Evolutionary conservation across 768 basidiomycete species (phyloP).

Genomic region (Leccinum variicolor): DNA sequence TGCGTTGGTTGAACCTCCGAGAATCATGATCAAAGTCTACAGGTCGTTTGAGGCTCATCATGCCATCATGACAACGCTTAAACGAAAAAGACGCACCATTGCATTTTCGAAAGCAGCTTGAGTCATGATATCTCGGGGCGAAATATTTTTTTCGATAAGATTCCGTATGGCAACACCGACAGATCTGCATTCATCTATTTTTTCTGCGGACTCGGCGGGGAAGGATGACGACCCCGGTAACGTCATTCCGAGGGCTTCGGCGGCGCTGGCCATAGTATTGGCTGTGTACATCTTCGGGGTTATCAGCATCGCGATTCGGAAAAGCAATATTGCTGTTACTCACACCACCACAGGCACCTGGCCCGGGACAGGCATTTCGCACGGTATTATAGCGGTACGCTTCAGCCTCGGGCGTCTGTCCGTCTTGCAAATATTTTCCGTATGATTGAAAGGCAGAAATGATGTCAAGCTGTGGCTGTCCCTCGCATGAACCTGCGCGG

Average conservation of each 20-base stretch:
- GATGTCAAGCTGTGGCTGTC: conserved; percentile 85
- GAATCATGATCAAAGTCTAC: conserved; percentile 92
- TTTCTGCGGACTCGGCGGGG: conserved; percentile 91
- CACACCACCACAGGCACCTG: conserved; percentile 97
- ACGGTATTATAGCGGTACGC: conserved; percentile 80
- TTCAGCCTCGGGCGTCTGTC: conserved; percentile 81
- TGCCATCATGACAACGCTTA: conserved; percentile 4
- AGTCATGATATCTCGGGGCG: conserved; percentile 96
- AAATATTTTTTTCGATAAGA: conserved; percentile 86
- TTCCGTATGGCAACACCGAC: conserved; percentile 83
- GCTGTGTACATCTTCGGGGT: conserved; percentile 86
- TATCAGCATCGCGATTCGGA: conserved; percentile 4
- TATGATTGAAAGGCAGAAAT: conserved; percentile 98
- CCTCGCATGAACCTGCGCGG: conserved; percentile 87
- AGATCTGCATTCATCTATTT: conserved; percentile 76
- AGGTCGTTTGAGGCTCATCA: conserved; percentile 3
- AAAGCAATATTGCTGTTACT: conserved; percentile 31
- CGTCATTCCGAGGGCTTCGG: conserved; percentile 95
- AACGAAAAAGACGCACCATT: conserved; percentile 54
- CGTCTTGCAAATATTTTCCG: conserved; percentile 91
- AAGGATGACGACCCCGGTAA: conserved; percentile 96
- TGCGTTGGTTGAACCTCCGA: conserved; percentile 97
- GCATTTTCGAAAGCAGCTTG: conserved; percentile 96
- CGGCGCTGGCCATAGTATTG: conserved; percentile 96
- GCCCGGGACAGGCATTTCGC: conserved; percentile 93